Percentiles rank a stretch among this genome's conserved stretches.
Conservation (phyloP, 805 yeast species). For the Pichia manshurica region DNA sequence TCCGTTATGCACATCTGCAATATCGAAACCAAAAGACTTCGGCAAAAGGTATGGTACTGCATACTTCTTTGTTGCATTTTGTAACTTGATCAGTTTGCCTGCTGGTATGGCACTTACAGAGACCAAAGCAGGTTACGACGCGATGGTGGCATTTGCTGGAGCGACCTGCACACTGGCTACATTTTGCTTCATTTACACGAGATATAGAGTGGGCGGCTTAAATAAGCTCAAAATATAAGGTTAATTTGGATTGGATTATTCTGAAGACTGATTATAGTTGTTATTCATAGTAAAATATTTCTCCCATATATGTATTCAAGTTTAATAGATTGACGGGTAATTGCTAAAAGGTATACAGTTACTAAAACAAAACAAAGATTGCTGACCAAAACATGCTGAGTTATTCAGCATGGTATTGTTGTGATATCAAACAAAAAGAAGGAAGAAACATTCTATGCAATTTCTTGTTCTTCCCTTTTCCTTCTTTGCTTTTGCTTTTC, state of each 20-base stretch:
- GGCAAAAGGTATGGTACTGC: slow-evolving; percentile 70
- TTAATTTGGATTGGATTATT: not conserved
- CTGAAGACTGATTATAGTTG: no score
- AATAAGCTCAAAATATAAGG: slow-evolving; percentile 3
- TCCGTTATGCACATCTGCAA: slow-evolving; percentile 64
- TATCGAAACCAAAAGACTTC: slow-evolving; percentile 57
- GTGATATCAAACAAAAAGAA: no score
- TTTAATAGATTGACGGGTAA: no score
- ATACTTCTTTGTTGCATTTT: slow-evolving; percentile 43
- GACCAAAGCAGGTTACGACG: slow-evolving; percentile 25
- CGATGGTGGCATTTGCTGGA: slow-evolving; percentile 31
- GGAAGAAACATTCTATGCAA: no score
- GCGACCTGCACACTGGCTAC: slow-evolving; percentile 25
- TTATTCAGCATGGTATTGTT: no score
- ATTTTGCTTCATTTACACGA: slow-evolving; percentile 15
- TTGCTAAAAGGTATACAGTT: no score
- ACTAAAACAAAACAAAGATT: no score
- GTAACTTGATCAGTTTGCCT: slow-evolving; percentile 44
- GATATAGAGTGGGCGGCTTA: slow-evolving; percentile 24
- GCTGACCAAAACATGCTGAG: no score
- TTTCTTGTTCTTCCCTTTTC: no score
- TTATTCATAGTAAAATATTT: no score
- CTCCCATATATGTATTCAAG: no score
- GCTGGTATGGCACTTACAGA: slow-evolving; percentile 34
- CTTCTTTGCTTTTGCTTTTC: not conserved